phyloP scores from a whole-genome alignment of 345 rosid species.

The Eucalyptus erythrocorys region DNA sequence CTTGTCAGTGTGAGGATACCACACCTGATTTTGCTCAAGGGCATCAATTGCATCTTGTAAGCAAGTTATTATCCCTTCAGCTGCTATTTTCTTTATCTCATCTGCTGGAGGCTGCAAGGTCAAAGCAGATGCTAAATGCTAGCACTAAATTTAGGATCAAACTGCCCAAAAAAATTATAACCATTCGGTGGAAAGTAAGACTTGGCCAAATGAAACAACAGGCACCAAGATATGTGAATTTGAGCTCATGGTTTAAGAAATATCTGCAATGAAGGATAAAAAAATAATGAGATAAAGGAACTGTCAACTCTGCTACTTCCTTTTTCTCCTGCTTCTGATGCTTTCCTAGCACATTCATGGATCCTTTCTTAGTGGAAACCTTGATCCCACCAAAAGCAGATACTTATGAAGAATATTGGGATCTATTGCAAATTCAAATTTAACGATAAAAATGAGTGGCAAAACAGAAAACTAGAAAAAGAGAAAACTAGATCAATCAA shows the following conservation, averaged over 20 bases:
- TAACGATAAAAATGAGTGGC: not conserved
- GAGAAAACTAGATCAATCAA: not conserved
- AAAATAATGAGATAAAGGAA: not conserved
- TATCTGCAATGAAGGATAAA: not conserved
- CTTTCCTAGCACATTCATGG: not conserved
- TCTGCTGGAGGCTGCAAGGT: constrained; percentile 47
- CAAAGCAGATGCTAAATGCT: not conserved
- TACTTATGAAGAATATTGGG: not conserved
- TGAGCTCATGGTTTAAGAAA: not conserved
- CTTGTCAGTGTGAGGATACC: not conserved
- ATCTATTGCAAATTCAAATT: not conserved
- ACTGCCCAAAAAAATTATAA: not conserved
- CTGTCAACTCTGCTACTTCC: not conserved
- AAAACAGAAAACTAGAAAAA: not conserved
- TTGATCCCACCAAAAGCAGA: not conserved
- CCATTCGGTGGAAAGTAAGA: not conserved
- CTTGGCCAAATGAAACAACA: not conserved
- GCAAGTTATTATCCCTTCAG: constrained; percentile 82
- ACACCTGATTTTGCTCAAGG: constrained; percentile 76
- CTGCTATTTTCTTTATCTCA: constrained; percentile 69
- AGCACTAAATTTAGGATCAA: not conserved
- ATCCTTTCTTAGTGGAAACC: not conserved
- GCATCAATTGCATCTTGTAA: constrained; percentile 83
- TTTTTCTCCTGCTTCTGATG: not conserved
- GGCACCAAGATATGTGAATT: not conserved